These are phyloP conservation scores for Pseudogymnoascus sp. DNA, from an alignment of 2,329 filamentous ascomycete species.

Conservation along the genomic window DNA sequence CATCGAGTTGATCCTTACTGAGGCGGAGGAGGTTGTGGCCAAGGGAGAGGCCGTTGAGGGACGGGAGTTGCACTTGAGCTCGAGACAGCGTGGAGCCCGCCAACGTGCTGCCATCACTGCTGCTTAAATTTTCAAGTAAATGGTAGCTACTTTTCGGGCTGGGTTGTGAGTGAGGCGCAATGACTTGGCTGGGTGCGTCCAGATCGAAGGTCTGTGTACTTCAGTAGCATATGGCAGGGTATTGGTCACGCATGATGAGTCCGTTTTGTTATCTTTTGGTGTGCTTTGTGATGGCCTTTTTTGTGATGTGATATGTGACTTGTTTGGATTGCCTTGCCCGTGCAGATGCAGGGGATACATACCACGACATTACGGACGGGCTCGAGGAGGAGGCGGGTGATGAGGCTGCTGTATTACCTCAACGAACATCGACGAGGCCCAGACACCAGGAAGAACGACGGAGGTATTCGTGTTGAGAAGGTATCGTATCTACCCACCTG, in stretches of 20 bases:
- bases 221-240: slow-evolving; percentile 25
- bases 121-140: slow-evolving; percentile 40
- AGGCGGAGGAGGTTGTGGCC: slow-evolving; percentile 90
- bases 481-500: background rate
- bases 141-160: background rate
- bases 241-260: slow-evolving; percentile 11
- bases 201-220: slow-evolving; percentile 22
- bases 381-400: background rate
- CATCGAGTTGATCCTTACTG: slow-evolving; percentile 99
- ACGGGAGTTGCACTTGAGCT: slow-evolving; percentile 66
- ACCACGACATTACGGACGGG: background rate
- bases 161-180: slow-evolving; percentile 6
- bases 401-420: background rate
- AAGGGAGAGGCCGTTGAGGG: slow-evolving; percentile 67
- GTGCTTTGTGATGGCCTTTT: background rate
- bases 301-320: background rate
- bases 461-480: background rate
- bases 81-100: slow-evolving; percentile 79
- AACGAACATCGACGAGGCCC: no score
- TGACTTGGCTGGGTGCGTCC: slow-evolving; percentile 8
- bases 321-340: background rate
- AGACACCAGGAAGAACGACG: background rate
- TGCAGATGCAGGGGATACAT: background rate
- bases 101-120: slow-evolving; percentile 56
- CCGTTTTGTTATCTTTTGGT: background rate